Base-by-base conservation (phyloP, 371 early-diverging fungal species). In the Capillidium heterosporum region DNA sequence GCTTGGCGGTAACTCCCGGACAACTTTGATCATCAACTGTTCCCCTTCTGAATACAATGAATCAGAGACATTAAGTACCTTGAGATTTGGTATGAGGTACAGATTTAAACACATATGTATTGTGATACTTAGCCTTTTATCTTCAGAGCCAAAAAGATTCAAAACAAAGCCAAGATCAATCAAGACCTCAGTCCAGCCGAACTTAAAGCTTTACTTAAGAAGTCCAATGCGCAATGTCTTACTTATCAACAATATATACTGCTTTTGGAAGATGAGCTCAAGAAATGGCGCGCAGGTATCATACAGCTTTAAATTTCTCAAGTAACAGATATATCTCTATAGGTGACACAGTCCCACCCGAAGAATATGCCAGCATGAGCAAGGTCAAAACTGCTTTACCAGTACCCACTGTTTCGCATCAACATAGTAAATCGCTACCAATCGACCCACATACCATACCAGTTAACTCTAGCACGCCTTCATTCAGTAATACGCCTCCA, bases 81-180 rank as follows among this genome's bases (percentile, higher is more conserved):
- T 99, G 29, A 79, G 96, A 40, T 99, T 98, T 70, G 99, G 98
- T 66, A 84, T 86, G 74, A 76, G 87, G 72, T 74, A 63, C 56
- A 51, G 31, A 32, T 35, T 35, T 1, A 5, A 19, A 2, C 10
- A 8, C 27, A 4, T 10, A 26, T 8, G 27, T 48, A 8, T 4
- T 10, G 8, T 42, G 4, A n/a, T 13, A 27, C 13, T 26, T 42
- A 23, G 39, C 32, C 27, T 8, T 3, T 11, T n/a, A 32, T 31
- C 21, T 11, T 55, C 27, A 73, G 90, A 57, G 98, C 98, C 57
- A 97, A 97, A 77, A 80, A 85, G 54, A 95, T 97, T 68, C 94
- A 92, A 82, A 95, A 96, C 77, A 93, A 92, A 74, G 95, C 98
- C 67, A 93, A 88, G 72, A 77, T 95, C 65, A 97, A 97, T 72